These are phyloP conservation scores for Perkinsus chesapeaki DNA, from an alignment of 169 alveolate genomes.

Conservation along the genomic window DNA sequence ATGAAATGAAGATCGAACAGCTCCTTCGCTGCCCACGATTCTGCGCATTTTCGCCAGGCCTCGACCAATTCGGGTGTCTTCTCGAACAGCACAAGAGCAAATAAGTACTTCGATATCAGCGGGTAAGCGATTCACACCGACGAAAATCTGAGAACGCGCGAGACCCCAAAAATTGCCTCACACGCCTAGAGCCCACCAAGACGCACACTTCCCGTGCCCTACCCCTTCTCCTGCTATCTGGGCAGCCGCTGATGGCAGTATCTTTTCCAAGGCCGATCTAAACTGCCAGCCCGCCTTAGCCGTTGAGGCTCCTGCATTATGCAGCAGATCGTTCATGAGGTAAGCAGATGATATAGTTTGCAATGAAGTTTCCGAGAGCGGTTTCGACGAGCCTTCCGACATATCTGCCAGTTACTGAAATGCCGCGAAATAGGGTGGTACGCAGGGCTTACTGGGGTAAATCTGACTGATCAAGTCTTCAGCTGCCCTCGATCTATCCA, in stretches of 20 bases:
- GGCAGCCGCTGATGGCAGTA: neutral
- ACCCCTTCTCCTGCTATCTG: neutral
- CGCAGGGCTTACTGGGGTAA: neutral
- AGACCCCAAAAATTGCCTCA: neutral
- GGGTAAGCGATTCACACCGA: neutral
- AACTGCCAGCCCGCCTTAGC: neutral
- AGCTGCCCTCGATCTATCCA: neutral
- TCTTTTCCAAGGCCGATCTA: neutral
- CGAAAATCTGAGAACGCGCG: neutral
- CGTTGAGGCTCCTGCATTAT: neutral
- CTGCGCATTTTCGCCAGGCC: neutral
- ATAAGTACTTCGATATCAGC: neutral
- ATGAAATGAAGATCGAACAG: neutral
- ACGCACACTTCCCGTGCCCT: neutral
- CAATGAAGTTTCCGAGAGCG: neutral
- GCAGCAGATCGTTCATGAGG: neutral
- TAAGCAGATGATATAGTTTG: neutral
- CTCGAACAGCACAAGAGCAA: slow-evolving; percentile 4
- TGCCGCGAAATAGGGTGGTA: neutral
- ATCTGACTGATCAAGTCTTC: neutral
- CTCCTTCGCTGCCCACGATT: neutral
- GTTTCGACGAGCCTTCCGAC: neutral
- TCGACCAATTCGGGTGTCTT: neutral
- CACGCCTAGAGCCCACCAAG: neutral
- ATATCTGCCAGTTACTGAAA: neutral